A percentile compares a stretch with the other conserved stretches of the same genome.
Conservation (phyloP, 1,284 basidiomycete species). For the Ustilago nuda region DNA sequence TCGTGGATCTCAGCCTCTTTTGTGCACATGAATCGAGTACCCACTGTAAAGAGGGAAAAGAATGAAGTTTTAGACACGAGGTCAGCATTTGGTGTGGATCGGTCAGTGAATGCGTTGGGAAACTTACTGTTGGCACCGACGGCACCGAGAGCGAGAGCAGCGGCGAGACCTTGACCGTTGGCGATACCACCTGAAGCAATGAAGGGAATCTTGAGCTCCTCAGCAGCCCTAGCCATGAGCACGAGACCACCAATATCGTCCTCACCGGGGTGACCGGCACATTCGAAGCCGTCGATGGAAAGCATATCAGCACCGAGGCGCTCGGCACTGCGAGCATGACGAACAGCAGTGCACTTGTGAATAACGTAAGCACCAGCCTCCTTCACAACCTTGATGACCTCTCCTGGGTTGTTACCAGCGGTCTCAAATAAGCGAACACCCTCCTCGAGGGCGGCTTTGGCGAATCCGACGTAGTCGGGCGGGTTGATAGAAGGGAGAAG, state of each 20-base stretch:
- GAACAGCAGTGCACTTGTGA: constrained; percentile 87
- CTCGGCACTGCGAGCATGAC: constrained; percentile 76
- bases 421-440: constrained; percentile 92
- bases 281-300: constrained; percentile 71
- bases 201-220: constrained; percentile 85
- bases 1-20: constrained; percentile 82
- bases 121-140: constrained; percentile 86
- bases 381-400: constrained; percentile 85
- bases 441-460: constrained; percentile 84
- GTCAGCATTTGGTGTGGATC: too few relatives aligned
- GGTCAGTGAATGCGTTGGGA: neutral
- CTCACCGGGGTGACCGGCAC: constrained; percentile 93
- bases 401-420: constrained; percentile 86
- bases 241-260: constrained; percentile 93
- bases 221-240: constrained; percentile 86
- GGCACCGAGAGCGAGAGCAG: constrained; percentile 84
- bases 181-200: constrained; percentile 82
- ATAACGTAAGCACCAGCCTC: constrained; percentile 79
- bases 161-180: constrained; percentile 79
- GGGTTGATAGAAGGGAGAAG: constrained; percentile 88
- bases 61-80: neutral
- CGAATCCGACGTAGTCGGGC: constrained; percentile 88
- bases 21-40: constrained; percentile 85
- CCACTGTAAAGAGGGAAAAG: constrained; percentile 68
- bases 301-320: constrained; percentile 84